These are phyloP conservation scores for Russula ochroleuca DNA, from an alignment of 768 basidiomycete species.

Conservation along the genomic window DNA sequence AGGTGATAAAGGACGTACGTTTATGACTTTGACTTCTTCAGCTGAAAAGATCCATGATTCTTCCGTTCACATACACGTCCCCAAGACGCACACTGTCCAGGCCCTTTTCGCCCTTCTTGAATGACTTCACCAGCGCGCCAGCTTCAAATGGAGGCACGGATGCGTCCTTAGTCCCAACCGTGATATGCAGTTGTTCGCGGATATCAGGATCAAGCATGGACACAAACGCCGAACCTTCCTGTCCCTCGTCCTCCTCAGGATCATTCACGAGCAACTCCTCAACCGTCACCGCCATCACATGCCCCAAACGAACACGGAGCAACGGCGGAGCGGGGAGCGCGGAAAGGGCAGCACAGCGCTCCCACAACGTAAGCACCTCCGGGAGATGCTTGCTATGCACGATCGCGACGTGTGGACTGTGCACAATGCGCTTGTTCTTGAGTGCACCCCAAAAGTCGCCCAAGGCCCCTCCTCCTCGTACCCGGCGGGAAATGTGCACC, in stretches of 20 bases:
- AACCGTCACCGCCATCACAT: conserved; percentile 76
- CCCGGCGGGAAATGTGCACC: conserved; percentile 38
- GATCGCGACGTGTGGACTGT: conserved; percentile 80
- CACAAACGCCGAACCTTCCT: conserved; percentile 47
- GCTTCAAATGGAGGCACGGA: conserved; percentile 65
- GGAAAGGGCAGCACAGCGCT: conserved; percentile 46
- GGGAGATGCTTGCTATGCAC: conserved; percentile 58
- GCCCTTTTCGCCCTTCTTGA: conserved; percentile 40
- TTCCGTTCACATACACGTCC: conserved; percentile 33
- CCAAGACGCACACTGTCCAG: conserved; percentile 33
- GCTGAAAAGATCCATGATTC: conserved; percentile 31
- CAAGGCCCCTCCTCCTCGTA: conserved; percentile 29
- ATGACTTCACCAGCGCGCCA: conserved; percentile 54
- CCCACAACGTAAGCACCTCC: conserved; percentile 42
- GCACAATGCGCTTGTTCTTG: conserved; percentile 45
- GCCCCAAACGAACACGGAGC: conserved; percentile 57
- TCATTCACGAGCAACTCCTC: conserved; percentile 47
- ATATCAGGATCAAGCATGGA: conserved; percentile 45
- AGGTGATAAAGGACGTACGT: background rate
- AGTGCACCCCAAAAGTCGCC: conserved; percentile 49
- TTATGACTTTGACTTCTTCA: background rate
- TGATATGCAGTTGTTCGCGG: conserved; percentile 66
- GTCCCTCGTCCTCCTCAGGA: conserved; percentile 33
- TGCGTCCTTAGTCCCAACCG: conserved; percentile 65
- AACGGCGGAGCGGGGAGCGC: conserved; percentile 42